Evolutionary conservation across 2,329 filamentous ascomycete genomes (phyloP), one percentile per base, ranked within the genome.

Genomic region (Hypoxylon sp.): DNA sequence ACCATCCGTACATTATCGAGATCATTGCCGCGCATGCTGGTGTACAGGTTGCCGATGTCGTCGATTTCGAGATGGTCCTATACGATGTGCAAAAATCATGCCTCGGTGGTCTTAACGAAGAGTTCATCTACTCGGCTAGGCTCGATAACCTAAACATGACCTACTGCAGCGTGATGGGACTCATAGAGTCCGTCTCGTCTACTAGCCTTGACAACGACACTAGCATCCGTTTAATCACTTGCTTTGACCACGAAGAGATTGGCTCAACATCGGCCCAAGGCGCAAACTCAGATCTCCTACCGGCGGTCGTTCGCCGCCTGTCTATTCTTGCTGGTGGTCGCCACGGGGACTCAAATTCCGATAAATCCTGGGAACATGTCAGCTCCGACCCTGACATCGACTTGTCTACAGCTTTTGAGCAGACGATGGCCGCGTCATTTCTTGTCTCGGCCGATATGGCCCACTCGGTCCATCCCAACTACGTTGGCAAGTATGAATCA

Each of bases 211-310:
- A 93, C 47, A 82, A 91, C 21, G 95, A 98, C 76, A 84, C 88
- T 2, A 91, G 89, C 17, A 98, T 98, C 76, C 93, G 96, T 50
- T 85, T 99, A n/a, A 91, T 97, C 73, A 92, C 94, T 37, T 93
- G 95, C 81, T 99, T 99, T 80, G 96, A 99, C 79, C 94, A 99
- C 82, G 96, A 99, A 81, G 96, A 99, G 79, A 96, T 99, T 76
- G 96, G 96, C 59, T 97, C 93, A 68, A 90, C 88, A 64, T 97
- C 94, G 2, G 94, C 95, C 4, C 96, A 99, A 77, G 96, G 96
- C 68, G 96, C 96, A 17, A 90, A 97, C 81, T 97, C 93, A 3
- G 97, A 97, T 81, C 87, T 97, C 64, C 87, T 99, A 17, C 95
- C 96, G 1, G 88, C 93, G 24, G 91, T 98, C 51, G 87, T 98